phyloP scores from a whole-genome alignment of 495 filamentous ascomycete species.

The Barbatosphaeria neglecta region DNA sequence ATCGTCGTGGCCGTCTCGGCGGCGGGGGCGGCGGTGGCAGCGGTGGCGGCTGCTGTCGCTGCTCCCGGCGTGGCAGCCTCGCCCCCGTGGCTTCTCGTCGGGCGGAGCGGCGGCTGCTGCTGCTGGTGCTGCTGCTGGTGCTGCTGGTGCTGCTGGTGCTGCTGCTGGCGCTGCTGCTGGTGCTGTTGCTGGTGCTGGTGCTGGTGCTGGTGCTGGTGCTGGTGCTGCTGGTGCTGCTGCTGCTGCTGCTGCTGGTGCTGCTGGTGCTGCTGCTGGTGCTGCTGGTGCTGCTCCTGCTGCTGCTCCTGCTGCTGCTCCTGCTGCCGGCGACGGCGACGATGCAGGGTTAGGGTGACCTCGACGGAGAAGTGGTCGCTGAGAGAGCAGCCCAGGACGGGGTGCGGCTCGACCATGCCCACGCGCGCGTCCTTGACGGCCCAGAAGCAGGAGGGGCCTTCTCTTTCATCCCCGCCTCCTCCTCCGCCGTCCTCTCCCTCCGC shows the following conservation, averaged over 20 bases:
- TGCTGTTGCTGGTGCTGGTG: constrained; percentile 5
- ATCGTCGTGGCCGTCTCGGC: constrained; percentile 7
- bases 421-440: constrained; percentile 59
- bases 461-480: constrained; percentile 13
- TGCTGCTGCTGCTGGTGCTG: constrained; percentile 28
- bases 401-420: constrained; percentile 73
- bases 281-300: constrained; percentile 5
- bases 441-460: too few relatives aligned
- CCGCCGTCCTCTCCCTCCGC: constrained; percentile 3
- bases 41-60: too few relatives aligned
- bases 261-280: constrained; percentile 24
- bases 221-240: constrained; percentile 39
- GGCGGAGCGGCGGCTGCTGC: too few relatives aligned
- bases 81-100: too few relatives aligned
- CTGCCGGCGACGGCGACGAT: constrained; percentile 4
- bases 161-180: constrained; percentile 50
- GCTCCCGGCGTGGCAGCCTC: too few relatives aligned
- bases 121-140: too few relatives aligned
- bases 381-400: constrained; percentile 70
- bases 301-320: background rate
- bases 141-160: too few relatives aligned
- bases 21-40: constrained; percentile 55
- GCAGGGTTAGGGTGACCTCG: constrained; percentile 49
- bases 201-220: constrained; percentile 37
- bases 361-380: constrained; percentile 91